These are phyloP conservation scores for Nakazawaea anatomiae DNA, from an alignment of 805 yeast species.

Conservation along the genomic window DNA sequence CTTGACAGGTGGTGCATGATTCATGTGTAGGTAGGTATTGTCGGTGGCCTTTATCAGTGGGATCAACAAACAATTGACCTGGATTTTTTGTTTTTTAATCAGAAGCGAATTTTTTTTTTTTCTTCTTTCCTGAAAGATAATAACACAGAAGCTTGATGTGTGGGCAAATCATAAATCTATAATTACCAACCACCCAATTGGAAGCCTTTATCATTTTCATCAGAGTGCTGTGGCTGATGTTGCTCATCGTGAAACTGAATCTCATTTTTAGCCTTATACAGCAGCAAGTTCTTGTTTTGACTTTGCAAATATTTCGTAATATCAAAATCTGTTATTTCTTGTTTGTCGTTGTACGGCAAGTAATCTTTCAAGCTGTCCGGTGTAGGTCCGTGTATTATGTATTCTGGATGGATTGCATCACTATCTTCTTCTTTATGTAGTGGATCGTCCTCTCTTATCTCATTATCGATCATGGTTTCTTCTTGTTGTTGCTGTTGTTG, in stretches of 20 bases:
- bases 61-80: no score
- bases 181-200: constrained; percentile 8
- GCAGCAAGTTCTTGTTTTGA: neutral
- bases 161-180: neutral
- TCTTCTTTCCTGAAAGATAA: no score
- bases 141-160: neutral
- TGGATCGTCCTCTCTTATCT: neutral
- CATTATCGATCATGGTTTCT: neutral
- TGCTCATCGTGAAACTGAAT: constrained; percentile 1
- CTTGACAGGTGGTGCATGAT: neutral
- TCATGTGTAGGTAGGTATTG: no score
- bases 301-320: constrained; percentile 1
- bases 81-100: no score
- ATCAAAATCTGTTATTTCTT: constrained; percentile 13
- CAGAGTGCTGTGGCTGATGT: neutral
- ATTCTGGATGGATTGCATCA: constrained; percentile 17
- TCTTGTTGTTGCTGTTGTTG: constrained; percentile 6
- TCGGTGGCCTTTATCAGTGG: no score
- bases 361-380: constrained; percentile 24
- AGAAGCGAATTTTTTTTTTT: no score
- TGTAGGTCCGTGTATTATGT: constrained; percentile 27
- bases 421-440: neutral
- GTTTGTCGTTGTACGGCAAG: constrained; percentile 24
- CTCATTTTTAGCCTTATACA: neutral
- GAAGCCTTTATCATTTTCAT: constrained; percentile 2